Percentiles rank a stretch among this genome's conserved stretches.
These are phyloP conservation scores for Hymenotorrendiella dingleyae DNA, from an alignment of 2,329 filamentous ascomycete genomes.

Conservation along the genomic window DNA sequence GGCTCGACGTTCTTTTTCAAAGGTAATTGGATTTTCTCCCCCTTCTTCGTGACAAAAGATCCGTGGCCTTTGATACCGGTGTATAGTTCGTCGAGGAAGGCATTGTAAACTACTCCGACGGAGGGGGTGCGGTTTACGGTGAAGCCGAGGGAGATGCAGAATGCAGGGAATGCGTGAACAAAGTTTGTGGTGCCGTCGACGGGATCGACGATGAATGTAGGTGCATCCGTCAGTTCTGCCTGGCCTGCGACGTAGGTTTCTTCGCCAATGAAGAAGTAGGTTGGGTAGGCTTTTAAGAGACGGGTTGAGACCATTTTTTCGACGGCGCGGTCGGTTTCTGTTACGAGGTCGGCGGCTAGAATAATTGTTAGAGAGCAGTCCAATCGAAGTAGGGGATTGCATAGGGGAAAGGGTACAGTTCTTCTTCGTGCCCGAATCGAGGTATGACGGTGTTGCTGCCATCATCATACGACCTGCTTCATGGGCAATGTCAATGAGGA, in stretches of 20 bases:
- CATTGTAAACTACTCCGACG: slow-evolving; percentile 76
- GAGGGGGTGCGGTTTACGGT: slow-evolving; percentile 54
- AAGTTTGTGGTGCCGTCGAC: slow-evolving; percentile 83
- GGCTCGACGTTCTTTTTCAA: slow-evolving; percentile 45
- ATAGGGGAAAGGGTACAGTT: slow-evolving; percentile 41
- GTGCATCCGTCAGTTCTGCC: slow-evolving; percentile 52
- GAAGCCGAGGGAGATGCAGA: slow-evolving; percentile 72
- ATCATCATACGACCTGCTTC: slow-evolving; percentile 61
- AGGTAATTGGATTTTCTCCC: slow-evolving; percentile 39
- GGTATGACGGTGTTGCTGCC: slow-evolving; percentile 52
- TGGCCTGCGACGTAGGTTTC: slow-evolving; percentile 68
- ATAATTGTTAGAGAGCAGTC: slow-evolving; percentile 3
- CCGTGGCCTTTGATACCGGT: slow-evolving; percentile 63
- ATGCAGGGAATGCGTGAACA: slow-evolving; percentile 67
- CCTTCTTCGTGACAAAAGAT: slow-evolving; percentile 44
- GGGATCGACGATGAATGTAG: slow-evolving; percentile 76
- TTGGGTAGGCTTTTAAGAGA: slow-evolving; percentile 48
- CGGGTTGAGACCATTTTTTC: slow-evolving; percentile 54
- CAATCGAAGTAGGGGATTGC: background rate
- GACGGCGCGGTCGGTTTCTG: slow-evolving; percentile 60
- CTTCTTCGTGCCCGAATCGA: slow-evolving; percentile 54
- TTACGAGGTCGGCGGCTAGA: slow-evolving; percentile 61
- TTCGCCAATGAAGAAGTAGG: slow-evolving; percentile 63
- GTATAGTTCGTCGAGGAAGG: slow-evolving; percentile 64
- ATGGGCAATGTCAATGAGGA: slow-evolving; percentile 52